Evolutionary conservation across 2,329 filamentous ascomycete species (phyloP).

Genomic region (Fusarium dlaminii): DNA sequence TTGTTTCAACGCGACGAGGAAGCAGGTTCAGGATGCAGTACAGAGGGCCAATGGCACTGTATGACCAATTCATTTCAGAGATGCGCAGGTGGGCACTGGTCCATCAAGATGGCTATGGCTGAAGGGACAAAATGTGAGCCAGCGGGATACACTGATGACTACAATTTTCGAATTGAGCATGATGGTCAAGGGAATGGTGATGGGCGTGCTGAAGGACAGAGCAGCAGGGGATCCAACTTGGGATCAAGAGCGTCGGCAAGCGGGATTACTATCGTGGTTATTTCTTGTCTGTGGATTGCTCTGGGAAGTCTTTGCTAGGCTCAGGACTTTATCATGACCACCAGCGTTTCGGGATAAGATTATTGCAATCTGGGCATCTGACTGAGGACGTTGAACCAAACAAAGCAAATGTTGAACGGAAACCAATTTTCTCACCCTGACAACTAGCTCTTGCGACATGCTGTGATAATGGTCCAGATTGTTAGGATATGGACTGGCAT

Average conservation of each 20-base stretch:
- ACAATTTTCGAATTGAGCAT: slow-evolving; percentile 50
- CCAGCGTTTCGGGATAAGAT: neutral
- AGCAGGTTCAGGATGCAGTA: slow-evolving; percentile 52
- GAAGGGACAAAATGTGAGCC: slow-evolving; percentile 58
- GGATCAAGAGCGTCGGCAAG: neutral
- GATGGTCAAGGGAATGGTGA: slow-evolving; percentile 24
- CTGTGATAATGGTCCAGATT: neutral
- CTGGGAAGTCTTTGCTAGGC: neutral
- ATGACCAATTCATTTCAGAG: slow-evolving; percentile 60
- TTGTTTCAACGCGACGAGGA: slow-evolving; percentile 41
- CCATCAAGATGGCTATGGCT: slow-evolving; percentile 52
- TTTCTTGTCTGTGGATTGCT: slow-evolving; percentile 9
- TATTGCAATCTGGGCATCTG: neutral
- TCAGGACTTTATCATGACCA: neutral
- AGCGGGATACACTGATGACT: slow-evolving; percentile 50
- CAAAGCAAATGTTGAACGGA: neutral
- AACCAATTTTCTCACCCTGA: neutral
- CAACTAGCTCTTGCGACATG: neutral
- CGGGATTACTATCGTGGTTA: neutral
- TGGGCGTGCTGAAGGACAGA: neutral
- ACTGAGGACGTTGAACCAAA: neutral
- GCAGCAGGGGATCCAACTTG: slow-evolving; percentile 12
- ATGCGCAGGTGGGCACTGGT: slow-evolving; percentile 60
- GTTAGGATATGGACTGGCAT: neutral
- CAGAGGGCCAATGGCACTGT: slow-evolving; percentile 66